Base-by-base conservation (phyloP, 805 yeast species). In the Torulaspora microellipsoides region DNA sequence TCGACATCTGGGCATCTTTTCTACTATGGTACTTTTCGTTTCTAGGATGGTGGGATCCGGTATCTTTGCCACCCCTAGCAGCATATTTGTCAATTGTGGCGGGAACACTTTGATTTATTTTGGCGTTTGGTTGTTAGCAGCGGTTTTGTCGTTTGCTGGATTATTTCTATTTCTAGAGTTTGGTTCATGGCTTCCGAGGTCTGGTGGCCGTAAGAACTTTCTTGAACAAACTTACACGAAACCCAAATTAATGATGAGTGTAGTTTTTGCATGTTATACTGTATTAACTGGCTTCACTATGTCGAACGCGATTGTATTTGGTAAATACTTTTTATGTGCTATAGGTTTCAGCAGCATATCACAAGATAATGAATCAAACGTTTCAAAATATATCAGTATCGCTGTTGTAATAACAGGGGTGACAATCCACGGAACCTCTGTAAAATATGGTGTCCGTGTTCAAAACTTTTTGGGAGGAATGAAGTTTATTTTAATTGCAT, bases 1-100 rank as follows among this genome's bases (percentile, higher is more conserved):
- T 1, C 67, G 91, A 31, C 88, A 83, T 61, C 60, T 85, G 47
- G 91, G 91, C 0, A 60, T 82, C 2, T 81, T 75, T 52, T 79
- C 88, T 6, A 81, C 86, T 0, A 71, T 80, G 32, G 72, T 81
- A 34, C 64, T 83, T 45, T 80, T 82, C 53, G 71, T 85, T 6
- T 78, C 86, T 12, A 67, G 90, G 47, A 84, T 85, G 33, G 67
- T 85, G 10, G 93, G 95, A 0, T 81, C 89, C 0, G 93, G 93
- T 0, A 83, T 85, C 8, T 81, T 84, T 66, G 82, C 89, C 7
- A 77, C 81, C 1, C 83, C 90, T 0, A 75, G 85, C 14, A 76
- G 81, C 20, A 76, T 84, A 27, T 81, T 77, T 54, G 73, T 72
- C 35, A 83, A 81, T 51, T 77, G 79, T 53, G 90, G 90, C 20